Base-by-base conservation (phyloP, 2,329 filamentous ascomycete species). In the Exophiala phaeomuriformis region DNA sequence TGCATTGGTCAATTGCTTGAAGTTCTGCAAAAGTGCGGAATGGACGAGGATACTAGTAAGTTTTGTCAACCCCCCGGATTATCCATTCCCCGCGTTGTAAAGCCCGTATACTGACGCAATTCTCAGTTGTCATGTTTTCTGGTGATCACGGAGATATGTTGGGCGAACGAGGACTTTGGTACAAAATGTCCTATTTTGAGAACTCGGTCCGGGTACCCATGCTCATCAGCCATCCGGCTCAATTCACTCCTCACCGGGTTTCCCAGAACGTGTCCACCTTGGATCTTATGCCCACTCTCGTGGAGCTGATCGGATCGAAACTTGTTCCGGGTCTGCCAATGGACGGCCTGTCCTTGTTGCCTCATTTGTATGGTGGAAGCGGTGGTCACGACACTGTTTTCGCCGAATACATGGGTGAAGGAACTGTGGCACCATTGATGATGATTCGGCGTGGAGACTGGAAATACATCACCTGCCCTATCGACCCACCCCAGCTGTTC, bases 101-200 rank as follows among this genome's bases (percentile, higher is more conserved):
- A 19, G 29, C 3, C 4, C 12, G 30, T n/a, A 7, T 5, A 50
- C 52, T 54, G 31, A 55, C 45, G n/a, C 3, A 27, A 32, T 5
- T 32, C 5, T 32, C 19, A 58, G 55, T 60, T 30, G 77, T 96
- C 64, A 83, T 96, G 61, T 96, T 96, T 72, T 90, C 86, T 54
- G 90, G 90, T 42, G 90, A 96, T 68, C 90, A 96, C 66, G 90
- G 90, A 52, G 90, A 96, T 70, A 96, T 96, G 90, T 80, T 96
- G 5, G 90, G 90, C 55, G 90, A 96, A 75, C 84, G 89, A 49
- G 86, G 87, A 4, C 75, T 96, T 44, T 96, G 90, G 90, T 81
- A 95, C 77, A 96, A 96, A 78, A 96, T 96, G 90, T 89, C 83
- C 66, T 96, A 93, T 79, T 95, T 90, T 65, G 90, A 96, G 77